Evolutionary conservation across 2,329 filamentous ascomycete species (phyloP).

Genomic region (Penicillium aurantiogriseum): DNA sequence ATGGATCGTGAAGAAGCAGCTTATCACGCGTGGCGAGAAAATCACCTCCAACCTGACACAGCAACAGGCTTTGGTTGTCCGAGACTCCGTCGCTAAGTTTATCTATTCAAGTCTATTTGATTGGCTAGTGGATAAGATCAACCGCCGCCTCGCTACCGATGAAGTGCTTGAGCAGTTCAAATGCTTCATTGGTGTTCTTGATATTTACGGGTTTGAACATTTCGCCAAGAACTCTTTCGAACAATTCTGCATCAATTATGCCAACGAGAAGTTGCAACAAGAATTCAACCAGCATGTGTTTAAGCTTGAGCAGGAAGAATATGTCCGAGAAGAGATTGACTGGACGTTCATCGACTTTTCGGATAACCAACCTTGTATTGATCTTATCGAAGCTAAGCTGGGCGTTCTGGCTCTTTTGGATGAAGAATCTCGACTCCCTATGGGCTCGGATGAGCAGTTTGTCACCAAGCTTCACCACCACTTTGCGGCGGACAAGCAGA

Average conservation of each 20-base stretch:
- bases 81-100: constrained; percentile 97
- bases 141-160: constrained; percentile 82
- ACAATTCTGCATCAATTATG: constrained; percentile 99
- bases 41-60: constrained; percentile 94
- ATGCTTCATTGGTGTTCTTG: constrained; percentile 95
- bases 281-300: constrained; percentile 99
- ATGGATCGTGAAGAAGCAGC: constrained; percentile 99
- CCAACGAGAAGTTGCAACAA: constrained; percentile 98
- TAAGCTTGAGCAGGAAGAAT: constrained; percentile 98
- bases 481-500: constrained; percentile 84
- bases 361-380: constrained; percentile 98
- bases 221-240: constrained; percentile 99
- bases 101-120: constrained; percentile 98
- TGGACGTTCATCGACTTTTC: constrained; percentile 99
- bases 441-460: constrained; percentile 96
- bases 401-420: constrained; percentile 89
- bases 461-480: constrained; percentile 95
- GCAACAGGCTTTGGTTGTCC: constrained; percentile 88
- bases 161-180: constrained; percentile 77
- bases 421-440: constrained; percentile 92
- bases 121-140: constrained; percentile 98
- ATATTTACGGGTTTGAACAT: constrained; percentile 99
- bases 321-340: constrained; percentile 91
- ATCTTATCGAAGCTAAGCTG: constrained; percentile 94
- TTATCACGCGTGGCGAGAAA: constrained; percentile 94